phyloP scores from a whole-genome alignment of 2,329 filamentous ascomycete genomes.

The Coniochaeta pulveracea region DNA sequence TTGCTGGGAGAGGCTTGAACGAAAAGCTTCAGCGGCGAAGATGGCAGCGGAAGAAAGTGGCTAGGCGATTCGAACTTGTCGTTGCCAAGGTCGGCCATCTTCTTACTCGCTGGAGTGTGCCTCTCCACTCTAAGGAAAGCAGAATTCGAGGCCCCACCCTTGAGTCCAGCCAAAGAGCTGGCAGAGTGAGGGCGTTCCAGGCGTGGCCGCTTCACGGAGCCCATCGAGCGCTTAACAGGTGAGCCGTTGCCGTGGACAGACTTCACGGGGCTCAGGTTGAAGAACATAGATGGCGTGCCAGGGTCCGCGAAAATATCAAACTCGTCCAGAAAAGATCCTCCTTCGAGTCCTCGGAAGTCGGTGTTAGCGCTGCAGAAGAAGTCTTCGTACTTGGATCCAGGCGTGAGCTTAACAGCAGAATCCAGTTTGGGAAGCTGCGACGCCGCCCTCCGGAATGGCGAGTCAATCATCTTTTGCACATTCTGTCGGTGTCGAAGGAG shows the following conservation, averaged over 20 bases:
- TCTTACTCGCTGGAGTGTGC: too few species aligned
- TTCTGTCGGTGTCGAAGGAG: constrained; percentile 77
- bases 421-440: constrained; percentile 34
- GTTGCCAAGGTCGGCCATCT: too few species aligned
- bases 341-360: constrained; percentile 34
- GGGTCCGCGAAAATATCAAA: constrained; percentile 52
- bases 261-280: constrained; percentile 3
- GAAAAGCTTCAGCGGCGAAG: constrained; percentile 45
- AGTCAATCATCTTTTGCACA: constrained; percentile 72
- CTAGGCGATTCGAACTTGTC: constrained; percentile 40
- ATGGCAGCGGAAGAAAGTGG: constrained; percentile 41
- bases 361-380: constrained; percentile 34
- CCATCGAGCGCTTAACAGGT: constrained; percentile 55
- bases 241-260: constrained; percentile 42
- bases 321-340: constrained; percentile 35
- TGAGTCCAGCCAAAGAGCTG: constrained; percentile 50
- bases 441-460: constrained; percentile 45
- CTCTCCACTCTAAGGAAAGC: too few species aligned
- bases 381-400: constrained; percentile 55
- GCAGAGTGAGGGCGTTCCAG: constrained; percentile 53
- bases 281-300: constrained; percentile 22
- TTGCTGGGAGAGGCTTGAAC: constrained; percentile 25
- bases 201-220: constrained; percentile 45
- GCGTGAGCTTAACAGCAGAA: constrained; percentile 46
- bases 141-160: constrained; percentile 29